These are phyloP conservation scores for Myriangium duriaei DNA, from an alignment of 2,329 filamentous ascomycete species.

Conservation along the genomic window DNA sequence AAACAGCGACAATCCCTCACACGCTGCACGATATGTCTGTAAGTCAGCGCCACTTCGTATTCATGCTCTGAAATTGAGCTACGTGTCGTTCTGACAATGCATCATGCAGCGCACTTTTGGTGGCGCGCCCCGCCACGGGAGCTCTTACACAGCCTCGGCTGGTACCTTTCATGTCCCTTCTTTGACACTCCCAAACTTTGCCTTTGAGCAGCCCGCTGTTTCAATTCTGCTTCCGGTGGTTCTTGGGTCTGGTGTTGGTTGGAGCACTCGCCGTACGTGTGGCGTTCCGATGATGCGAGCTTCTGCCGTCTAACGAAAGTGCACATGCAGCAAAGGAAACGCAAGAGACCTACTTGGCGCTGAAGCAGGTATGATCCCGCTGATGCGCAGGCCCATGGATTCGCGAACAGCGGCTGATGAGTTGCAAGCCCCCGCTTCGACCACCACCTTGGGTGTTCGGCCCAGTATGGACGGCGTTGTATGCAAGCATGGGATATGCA, in stretches of 20 bases:
- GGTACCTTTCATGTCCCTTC: conserved; percentile 47
- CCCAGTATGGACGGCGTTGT: conserved; percentile 47
- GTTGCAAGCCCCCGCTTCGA: conserved; percentile 32
- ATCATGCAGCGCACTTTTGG: conserved; percentile 3
- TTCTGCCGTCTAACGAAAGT: no score
- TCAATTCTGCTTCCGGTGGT: conserved; percentile 66
- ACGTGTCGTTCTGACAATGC: not conserved
- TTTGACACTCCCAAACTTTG: conserved; percentile 56
- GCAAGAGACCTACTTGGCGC: conserved; percentile 48
- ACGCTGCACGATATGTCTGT: conserved; percentile 4
- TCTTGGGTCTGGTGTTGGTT: conserved; percentile 62
- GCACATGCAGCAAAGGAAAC: conserved; percentile 44
- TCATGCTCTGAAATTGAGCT: no score
- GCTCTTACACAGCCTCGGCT: conserved; percentile 3
- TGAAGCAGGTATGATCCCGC: conserved; percentile 56
- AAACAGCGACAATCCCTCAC: no score
- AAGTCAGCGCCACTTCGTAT: no score
- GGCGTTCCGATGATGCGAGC: no score
- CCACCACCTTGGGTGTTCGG: conserved; percentile 47
- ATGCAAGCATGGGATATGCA: conserved; percentile 73
- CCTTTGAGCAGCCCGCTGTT: conserved; percentile 60
- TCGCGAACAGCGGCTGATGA: conserved; percentile 1
- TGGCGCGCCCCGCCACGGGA: not conserved
- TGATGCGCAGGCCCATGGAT: no score
- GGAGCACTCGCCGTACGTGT: conserved; percentile 49